Evolutionary conservation across 345 rosid species (phyloP).

Genomic region (Kernera saxatilis): DNA sequence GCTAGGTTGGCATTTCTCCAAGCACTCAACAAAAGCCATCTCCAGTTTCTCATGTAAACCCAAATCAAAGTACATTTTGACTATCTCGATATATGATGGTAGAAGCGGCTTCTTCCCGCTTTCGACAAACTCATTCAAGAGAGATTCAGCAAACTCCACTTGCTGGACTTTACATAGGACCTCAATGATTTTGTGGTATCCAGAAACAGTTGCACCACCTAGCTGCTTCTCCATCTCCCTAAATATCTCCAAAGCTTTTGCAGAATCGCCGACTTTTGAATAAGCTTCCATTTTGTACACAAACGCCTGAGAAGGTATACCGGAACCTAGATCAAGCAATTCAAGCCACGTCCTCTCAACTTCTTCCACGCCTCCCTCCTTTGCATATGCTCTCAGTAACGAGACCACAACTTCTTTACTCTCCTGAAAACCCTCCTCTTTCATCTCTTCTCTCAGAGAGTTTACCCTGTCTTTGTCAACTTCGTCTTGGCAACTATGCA

Average conservation of each 20-base stretch:
- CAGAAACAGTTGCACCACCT: conserved; percentile 50
- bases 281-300: conserved; percentile 76
- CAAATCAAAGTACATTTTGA: conserved; percentile 49
- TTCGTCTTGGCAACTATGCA: conserved; percentile 75
- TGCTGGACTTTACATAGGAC: conserved; percentile 47
- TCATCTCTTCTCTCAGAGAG: conserved; percentile 59
- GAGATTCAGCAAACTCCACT: conserved; percentile 51
- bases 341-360: conserved; percentile 65
- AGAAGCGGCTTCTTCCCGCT: conserved; percentile 62
- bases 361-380: conserved; percentile 57
- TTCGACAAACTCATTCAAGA: conserved; percentile 55
- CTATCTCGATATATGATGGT: conserved; percentile 55
- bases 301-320: conserved; percentile 61
- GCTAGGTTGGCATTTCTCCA: conserved; percentile 56
- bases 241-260: conserved; percentile 54
- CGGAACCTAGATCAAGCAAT: conserved; percentile 31
- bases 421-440: conserved; percentile 52
- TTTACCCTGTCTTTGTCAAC: conserved; percentile 53
- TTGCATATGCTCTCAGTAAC: conserved; percentile 66
- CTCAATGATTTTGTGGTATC: conserved; percentile 76
- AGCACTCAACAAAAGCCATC: conserved; percentile 50
- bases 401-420: conserved; percentile 60
- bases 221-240: conserved; percentile 56
- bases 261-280: conserved; percentile 46
- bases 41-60: conserved; percentile 54